A percentile compares a stretch with the other conserved stretches of the same genome.
Conservation (phyloP, 768 basidiomycete genomes). For the Galerina marginata region DNA sequence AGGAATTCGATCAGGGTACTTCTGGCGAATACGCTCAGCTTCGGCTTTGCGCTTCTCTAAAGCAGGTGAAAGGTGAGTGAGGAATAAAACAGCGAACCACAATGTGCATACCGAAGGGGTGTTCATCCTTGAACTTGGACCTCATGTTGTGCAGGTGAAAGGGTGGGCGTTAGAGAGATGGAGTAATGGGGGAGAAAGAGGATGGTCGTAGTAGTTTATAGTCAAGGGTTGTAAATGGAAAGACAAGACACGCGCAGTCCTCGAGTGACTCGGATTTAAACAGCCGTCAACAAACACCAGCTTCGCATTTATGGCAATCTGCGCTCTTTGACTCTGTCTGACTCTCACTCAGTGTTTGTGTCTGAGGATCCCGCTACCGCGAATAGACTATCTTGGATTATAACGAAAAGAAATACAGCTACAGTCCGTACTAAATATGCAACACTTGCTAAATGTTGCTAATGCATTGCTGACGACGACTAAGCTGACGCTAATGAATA, state of each 20-base stretch:
- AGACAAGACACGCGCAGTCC: constrained; percentile 48
- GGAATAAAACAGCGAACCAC: constrained; percentile 6
- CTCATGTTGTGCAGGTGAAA: constrained; percentile 57
- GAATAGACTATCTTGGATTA: neutral
- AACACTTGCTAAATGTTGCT: too few relatives aligned
- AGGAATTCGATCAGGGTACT: constrained; percentile 98
- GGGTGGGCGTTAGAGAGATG: constrained; percentile 16
- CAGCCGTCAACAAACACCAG: constrained; percentile 41
- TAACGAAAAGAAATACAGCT: too few relatives aligned
- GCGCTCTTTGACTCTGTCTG: constrained; percentile 11
- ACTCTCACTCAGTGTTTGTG: neutral
- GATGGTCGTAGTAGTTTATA: constrained; percentile 29
- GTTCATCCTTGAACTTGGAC: constrained; percentile 99
- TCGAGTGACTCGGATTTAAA: constrained; percentile 37
- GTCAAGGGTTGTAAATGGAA: constrained; percentile 31
- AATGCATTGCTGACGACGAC: neutral
- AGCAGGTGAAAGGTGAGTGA: constrained; percentile 24
- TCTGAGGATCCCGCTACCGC: neutral
- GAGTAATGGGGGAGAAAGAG: constrained; percentile 17
- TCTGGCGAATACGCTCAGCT: constrained; percentile 97
- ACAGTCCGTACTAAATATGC: too few relatives aligned
- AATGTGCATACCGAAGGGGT: constrained; percentile 86
- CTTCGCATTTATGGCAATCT: constrained; percentile 24
- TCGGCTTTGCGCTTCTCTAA: constrained; percentile 99
- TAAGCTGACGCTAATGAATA: neutral